Base-by-base conservation (phyloP, 1,284 basidiomycete genomes). In the Ganoderma multipileum region DNA sequence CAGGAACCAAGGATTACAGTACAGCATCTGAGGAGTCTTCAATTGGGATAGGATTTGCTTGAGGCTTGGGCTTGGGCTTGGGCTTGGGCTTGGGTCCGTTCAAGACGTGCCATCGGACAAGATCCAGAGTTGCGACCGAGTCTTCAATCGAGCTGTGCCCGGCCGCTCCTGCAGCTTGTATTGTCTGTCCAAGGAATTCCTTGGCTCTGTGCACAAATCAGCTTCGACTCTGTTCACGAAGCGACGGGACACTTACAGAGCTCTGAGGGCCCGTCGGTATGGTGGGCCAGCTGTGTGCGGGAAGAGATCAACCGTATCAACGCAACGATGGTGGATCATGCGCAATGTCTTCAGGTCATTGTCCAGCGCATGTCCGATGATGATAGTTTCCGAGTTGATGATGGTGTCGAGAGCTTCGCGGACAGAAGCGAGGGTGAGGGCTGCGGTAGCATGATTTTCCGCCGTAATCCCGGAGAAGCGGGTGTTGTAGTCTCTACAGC, bases 121-220 rank as follows among this genome's bases (percentile, higher is more conserved):
- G 86, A 74, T 97, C 92, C 50, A 97, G 83, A 1, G 95, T 95
- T 0, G 95, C 94, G 41, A 87, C 80, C 0, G 94, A 95, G 81
- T 95, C 95, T 80, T 94, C 95, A 1, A 93, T 83, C 6, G 92
- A 95, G 57, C 92, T 95, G 82, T 97, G 95, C 8, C 95, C 95
- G 5, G 85, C 84, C 0, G 87, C 89, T 52, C 87, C 91, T 38
- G 91, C 92, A 12, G 85, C 85, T 77, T 97, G 95, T 66, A 97
- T 97, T 58, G 86, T 84, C 71, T 86, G 85, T 7, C 90, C 90
- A 8, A 97, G 83, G 75, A 92, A 88, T 75, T 95, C 93, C 68
- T 90, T 91, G 11, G 88, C 91, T 42, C 93, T 95, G 70, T n/a
- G 63, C 30, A 54, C 60, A 33, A 38, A 44, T 54, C n/a, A 44